Evolutionary conservation across 2,329 filamentous ascomycete species (phyloP).

Genomic region (Diaporthe vexans): DNA sequence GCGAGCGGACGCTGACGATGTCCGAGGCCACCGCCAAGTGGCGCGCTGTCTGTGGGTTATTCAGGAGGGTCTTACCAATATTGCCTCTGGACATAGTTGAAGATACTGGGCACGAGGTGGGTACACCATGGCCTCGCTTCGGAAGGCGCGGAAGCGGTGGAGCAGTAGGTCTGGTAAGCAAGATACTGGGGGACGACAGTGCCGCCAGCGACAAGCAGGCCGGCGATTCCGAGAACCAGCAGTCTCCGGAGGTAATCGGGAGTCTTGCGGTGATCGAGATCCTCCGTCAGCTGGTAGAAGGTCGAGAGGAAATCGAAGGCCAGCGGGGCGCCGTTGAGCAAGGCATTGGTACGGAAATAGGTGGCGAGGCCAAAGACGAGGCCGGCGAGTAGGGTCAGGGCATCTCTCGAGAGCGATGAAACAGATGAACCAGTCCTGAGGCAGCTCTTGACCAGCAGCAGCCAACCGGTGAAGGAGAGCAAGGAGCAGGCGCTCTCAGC

Average conservation of each 20-base stretch:
- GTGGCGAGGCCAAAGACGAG: slow-evolving; percentile 79
- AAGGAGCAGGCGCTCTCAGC: slow-evolving; percentile 84
- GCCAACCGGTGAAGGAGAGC: slow-evolving; percentile 80
- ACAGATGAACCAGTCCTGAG: slow-evolving; percentile 46
- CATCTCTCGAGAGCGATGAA: slow-evolving; percentile 55
- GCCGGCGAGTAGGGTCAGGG: slow-evolving; percentile 73
- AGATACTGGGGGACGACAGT: slow-evolving; percentile 79
- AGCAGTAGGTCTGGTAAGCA: slow-evolving; percentile 82
- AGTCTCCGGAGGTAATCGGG: slow-evolving; percentile 65
- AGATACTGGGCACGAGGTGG: slow-evolving; percentile 84
- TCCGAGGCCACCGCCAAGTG: not conserved
- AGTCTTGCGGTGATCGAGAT: slow-evolving; percentile 54
- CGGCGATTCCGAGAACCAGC: slow-evolving; percentile 73
- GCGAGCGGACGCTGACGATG: slow-evolving; percentile 17
- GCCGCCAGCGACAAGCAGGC: slow-evolving; percentile 76
- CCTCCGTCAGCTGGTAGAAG: slow-evolving; percentile 52
- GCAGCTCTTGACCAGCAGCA: slow-evolving; percentile 74
- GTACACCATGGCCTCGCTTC: slow-evolving; percentile 80
- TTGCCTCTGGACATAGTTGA: slow-evolving; percentile 86
- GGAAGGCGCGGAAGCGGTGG: slow-evolving; percentile 45
- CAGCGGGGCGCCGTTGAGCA: slow-evolving; percentile 85
- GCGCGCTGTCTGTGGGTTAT: not conserved
- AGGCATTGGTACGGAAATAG: slow-evolving; percentile 85
- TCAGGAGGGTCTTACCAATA: slow-evolving; percentile 80
- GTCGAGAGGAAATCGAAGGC: slow-evolving; percentile 68